Conservation (phyloP, 495 filamentous ascomycete genomes). For the Tuber brumale region DNA sequence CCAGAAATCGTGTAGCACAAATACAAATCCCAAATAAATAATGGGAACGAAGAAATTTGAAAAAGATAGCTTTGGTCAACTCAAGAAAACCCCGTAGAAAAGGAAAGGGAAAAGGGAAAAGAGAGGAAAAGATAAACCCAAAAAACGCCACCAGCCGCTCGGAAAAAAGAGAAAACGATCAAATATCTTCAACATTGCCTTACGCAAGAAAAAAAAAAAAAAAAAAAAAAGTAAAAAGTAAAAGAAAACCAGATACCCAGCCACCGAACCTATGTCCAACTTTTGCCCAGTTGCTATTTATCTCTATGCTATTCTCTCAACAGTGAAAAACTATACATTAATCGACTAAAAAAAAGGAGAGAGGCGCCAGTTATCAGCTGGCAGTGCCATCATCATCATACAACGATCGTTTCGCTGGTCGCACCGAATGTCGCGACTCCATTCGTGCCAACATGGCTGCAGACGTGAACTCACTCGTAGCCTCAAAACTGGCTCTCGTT, state of each 20-base stretch:
- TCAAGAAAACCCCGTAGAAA: constrained; percentile 7
- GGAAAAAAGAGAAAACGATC: constrained; percentile 19
- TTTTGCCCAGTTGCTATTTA: constrained; percentile 33
- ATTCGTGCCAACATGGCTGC: constrained; percentile 74
- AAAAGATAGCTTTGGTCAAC: constrained; percentile 30
- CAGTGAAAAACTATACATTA: constrained; percentile 35
- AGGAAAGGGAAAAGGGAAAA: constrained; percentile 20
- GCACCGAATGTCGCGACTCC: constrained; percentile 51
- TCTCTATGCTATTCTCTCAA: constrained; percentile 20
- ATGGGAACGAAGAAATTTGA: constrained; percentile 29
- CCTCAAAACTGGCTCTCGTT: constrained; percentile 71
- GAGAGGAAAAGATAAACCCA: constrained; percentile 30
- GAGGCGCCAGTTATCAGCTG: constrained; percentile 12
- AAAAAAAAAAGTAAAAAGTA: constrained; percentile 18
- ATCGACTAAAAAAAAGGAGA: constrained; percentile 6
- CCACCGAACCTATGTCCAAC: constrained; percentile 21
- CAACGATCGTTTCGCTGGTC: constrained; percentile 19
- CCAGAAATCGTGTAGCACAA: background rate
- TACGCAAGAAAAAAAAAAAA: constrained; percentile 24
- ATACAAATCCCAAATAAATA: constrained; percentile 36
- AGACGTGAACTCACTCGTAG: constrained; percentile 81
- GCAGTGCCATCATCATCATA: constrained; percentile 20
- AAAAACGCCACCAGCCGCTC: constrained; percentile 36
- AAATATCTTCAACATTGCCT: constrained; percentile 16
- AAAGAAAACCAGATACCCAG: constrained; percentile 25